Base-by-base conservation (phyloP, 768 basidiomycete species). In the Omphalotus guepiniiformis region DNA sequence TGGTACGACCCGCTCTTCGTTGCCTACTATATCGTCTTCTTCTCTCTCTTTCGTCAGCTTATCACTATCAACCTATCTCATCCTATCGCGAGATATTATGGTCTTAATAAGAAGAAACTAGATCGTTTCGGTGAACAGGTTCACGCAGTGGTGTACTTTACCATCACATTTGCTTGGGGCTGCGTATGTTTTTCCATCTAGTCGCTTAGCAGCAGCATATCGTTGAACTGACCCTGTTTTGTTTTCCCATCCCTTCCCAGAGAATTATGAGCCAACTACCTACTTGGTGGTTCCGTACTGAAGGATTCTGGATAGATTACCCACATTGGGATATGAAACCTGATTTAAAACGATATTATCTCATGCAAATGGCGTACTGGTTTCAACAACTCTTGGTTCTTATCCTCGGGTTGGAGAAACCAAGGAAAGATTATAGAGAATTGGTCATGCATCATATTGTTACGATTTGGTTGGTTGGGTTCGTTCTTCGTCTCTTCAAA, bases 331-430 rank as follows among this genome's bases (percentile, higher is more conserved):
- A 86, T 38, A 89, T 99, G 87, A 78, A 76, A 21, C 81, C 83
- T 0, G 76, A 82, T 52, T 69, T 98, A 55, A 99, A 99, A 68
- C 66, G 77, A 37, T 98, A 96, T 70, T 98, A 98, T 63, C 82
- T 99, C 47, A 79, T 93, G 70, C 95, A 99, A 61, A 78, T 80
- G 50, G 75, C 93, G 2, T 97, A 96, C 65, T 98, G 96, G 96
- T 78, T 82, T 39, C 94, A 98, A 60, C 93, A 99, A 63, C 75
- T 94, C 51, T 66, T 98, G 16, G 83, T 99, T 15, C 76, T 97
- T 6, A 68, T 87, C 2, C 76, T 94, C 11, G 72, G 83, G 38
- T 76, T 99, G 12, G 96, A 99, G 68, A 97, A 96, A 63, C 95
- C 96, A 0, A 79, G 96, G 41, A 92, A 88, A 63, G 96, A 99